Evolutionary conservation across 106 monocot genomes (phyloP), one percentile per base, ranked within the genome.

Genomic region (Hemerocallis citrina): DNA sequence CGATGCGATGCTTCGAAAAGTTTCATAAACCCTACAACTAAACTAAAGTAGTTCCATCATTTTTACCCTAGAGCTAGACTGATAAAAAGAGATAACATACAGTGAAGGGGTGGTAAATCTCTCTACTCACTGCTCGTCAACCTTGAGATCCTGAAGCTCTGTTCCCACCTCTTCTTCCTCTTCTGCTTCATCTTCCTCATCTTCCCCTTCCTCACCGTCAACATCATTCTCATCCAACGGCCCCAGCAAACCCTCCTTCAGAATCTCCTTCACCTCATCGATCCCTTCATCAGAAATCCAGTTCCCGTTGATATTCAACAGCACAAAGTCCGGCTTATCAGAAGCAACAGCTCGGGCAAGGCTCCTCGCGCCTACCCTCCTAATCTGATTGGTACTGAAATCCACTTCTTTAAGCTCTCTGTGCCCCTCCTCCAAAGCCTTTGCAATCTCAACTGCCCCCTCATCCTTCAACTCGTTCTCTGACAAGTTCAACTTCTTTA

Each of bases 381-480:
- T 63, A 16, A 96, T 72, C 58, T 71, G 59, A 34, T 90, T 96
- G 10, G 24, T 62, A 71, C 90, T 90, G 34, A 96, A 41, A 65
- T 96, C 95, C 28, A 96, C 68, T 60, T 96, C 95, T 47, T 63
- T 77, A 21, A 96, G 69, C 58, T 79, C 55, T 9, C 24, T 6
- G 43, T 81, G 70, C 1, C 84, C 67, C 28, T 66, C 60, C 35
- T 83, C 69, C 65, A 90, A 65, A 57, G 74, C 72, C 49, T 86
- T 76, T 3, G 77, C 83, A 16, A 96, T 75, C 32, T 70, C 9
- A 31, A 96, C 74, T 14, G 90, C 83, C 51, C 95, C 95, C 35
- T 75, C 79, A 62, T 96, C 95, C 72, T 76, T 79, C n/a, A 96
- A 56, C 60, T 96, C 84, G 65, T 91, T 96, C 59, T 96, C 95